Evolutionary conservation across 306 rosid species (phyloP).

Genomic region (Corylus avellana): DNA sequence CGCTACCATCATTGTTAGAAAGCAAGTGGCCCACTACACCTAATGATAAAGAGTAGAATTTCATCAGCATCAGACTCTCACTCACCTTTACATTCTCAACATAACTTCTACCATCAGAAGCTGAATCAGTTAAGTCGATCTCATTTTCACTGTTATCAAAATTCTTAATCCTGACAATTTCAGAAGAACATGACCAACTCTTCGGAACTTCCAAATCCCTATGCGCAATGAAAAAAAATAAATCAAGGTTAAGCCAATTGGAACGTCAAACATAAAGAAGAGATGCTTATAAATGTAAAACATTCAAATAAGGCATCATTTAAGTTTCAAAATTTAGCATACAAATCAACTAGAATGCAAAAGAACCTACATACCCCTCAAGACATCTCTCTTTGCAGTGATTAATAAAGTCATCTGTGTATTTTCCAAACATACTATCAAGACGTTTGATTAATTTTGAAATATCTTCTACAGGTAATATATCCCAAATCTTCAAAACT

Average conservation of each 20-base stretch:
- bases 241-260: not conserved
- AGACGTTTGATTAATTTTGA: slow-evolving; percentile 62
- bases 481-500: slow-evolving; percentile 75
- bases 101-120: slow-evolving; percentile 55
- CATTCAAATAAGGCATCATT: not conserved
- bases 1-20: slow-evolving; percentile 51
- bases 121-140: slow-evolving; percentile 25
- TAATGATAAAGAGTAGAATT: slow-evolving; percentile 63
- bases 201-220: slow-evolving; percentile 60
- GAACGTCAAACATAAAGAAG: not conserved
- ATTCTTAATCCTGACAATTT: slow-evolving; percentile 46
- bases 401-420: slow-evolving; percentile 49
- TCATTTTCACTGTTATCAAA: slow-evolving; percentile 21
- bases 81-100: slow-evolving; percentile 80
- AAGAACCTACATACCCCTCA: slow-evolving; percentile 47
- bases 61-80: slow-evolving; percentile 77
- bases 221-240: slow-evolving; percentile 7
- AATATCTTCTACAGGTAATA: slow-evolving; percentile 52
- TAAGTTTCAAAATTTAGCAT: not conserved
- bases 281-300: too few species aligned
- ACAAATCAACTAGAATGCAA: not conserved
- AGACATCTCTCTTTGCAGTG: slow-evolving; percentile 51
- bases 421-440: slow-evolving; percentile 54
- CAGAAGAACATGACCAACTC: slow-evolving; percentile 45
- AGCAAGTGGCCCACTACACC: slow-evolving; percentile 58